Conservation (phyloP, 148 eudicot species). For the Nepenthes gracilis region DNA sequence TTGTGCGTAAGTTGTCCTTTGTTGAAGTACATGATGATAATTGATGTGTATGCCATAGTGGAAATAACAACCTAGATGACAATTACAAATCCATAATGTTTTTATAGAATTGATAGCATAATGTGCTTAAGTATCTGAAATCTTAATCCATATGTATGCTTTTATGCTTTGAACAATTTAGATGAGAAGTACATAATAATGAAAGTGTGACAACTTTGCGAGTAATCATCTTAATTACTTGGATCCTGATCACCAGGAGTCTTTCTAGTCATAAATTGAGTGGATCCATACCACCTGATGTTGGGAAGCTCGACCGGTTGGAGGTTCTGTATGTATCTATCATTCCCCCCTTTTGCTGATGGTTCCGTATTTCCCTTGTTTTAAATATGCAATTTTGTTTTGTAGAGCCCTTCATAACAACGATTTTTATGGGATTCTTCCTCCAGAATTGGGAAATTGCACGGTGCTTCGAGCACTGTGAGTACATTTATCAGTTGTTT, state of each 20-base stretch:
- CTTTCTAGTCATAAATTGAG: constrained; percentile 83
- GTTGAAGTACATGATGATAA: too few relatives aligned
- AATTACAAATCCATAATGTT: too few relatives aligned
- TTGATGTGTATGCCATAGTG: too few relatives aligned
- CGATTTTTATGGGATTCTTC: constrained; percentile 80
- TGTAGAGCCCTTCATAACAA: constrained; percentile 86
- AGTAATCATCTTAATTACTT: constrained; percentile 2
- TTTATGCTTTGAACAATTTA: neutral
- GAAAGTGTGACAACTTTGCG: neutral
- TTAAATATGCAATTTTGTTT: constrained; percentile 8
- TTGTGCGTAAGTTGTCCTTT: too few relatives aligned
- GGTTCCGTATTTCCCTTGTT: constrained; percentile 2
- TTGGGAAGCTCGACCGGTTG: constrained; percentile 85
- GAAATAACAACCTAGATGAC: too few relatives aligned
- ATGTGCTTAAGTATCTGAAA: neutral
- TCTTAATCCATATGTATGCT: neutral
- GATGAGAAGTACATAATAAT: neutral
- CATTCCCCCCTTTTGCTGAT: constrained; percentile 6
- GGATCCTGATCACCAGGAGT: constrained; percentile 38
- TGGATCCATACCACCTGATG: constrained; percentile 81
- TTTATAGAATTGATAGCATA: too few relatives aligned
- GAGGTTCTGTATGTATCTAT: constrained; percentile 63
- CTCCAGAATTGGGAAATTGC: constrained; percentile 86
- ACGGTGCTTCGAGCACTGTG: constrained; percentile 74
- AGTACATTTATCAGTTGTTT: constrained; percentile 22